Conservation (phyloP, 129 eudicot genomes). For the Centrapalus pauciflorus region DNA sequence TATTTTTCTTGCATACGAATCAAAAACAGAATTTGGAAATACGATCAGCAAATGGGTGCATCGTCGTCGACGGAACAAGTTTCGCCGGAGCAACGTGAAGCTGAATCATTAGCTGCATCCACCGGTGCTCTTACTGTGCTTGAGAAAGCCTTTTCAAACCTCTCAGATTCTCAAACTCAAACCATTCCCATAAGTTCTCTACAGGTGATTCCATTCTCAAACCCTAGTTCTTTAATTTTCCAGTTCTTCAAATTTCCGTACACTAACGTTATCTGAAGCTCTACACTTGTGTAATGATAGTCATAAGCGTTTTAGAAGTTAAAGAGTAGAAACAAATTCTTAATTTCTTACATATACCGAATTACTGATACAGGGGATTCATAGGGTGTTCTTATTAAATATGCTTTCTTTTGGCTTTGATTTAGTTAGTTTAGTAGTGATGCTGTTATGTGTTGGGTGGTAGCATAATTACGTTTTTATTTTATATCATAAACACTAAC, state of each 20-base stretch:
- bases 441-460: background rate
- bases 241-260: background rate
- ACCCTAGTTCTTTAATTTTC: background rate
- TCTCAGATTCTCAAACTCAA: constrained; percentile 58
- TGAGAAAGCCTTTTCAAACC: constrained; percentile 48
- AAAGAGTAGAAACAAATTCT: background rate
- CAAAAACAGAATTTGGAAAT: background rate
- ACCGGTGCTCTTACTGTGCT: constrained; percentile 77
- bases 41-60: constrained; percentile 53
- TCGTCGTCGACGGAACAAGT: constrained; percentile 60
- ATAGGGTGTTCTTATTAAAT: no score
- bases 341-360: no score
- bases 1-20: constrained; percentile 4
- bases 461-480: no score
- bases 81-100: constrained; percentile 58
- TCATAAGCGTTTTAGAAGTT: background rate
- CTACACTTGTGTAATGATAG: background rate
- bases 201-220: constrained; percentile 37
- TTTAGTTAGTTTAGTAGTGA: background rate
- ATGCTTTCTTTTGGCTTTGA: no score
- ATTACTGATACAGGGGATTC: no score
- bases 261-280: background rate
- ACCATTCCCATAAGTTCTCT: constrained; percentile 63
- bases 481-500: background rate
- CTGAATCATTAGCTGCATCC: constrained; percentile 78